Percentiles rank a stretch among this genome's conserved stretches.
phyloP scores from a whole-genome alignment of 2,329 filamentous ascomycete species.

The Neonectria neomacrospora region DNA sequence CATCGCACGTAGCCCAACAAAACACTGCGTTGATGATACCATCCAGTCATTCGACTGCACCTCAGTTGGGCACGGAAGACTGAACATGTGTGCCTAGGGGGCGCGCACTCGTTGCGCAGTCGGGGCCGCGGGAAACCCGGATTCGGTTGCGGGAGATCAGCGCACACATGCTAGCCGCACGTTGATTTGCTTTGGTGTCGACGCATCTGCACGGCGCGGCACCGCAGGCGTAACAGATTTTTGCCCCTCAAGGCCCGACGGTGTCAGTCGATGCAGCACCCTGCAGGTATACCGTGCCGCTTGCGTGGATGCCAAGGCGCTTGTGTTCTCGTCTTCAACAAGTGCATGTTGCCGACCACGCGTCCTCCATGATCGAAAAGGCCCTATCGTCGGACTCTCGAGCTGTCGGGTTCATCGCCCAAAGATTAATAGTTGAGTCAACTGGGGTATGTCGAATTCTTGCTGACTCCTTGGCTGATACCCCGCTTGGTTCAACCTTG shows the following conservation, averaged over 20 bases:
- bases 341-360: slow-evolving; percentile 4
- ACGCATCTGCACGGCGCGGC: slow-evolving; percentile 37
- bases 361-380: slow-evolving; percentile 10
- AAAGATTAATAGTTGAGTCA: slow-evolving; percentile 25
- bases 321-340: slow-evolving; percentile 1
- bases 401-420: slow-evolving; percentile 19
- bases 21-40: slow-evolving; percentile 7
- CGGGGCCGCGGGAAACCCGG: slow-evolving; percentile 33
- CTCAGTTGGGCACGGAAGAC: slow-evolving; percentile 24
- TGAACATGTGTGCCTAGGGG: slow-evolving; percentile 13
- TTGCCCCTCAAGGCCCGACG: slow-evolving; percentile 32
- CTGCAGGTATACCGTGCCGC: slow-evolving; percentile 24
- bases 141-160: slow-evolving; percentile 43
- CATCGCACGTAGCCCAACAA: neutral
- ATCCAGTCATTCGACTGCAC: slow-evolving; percentile 26
- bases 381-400: slow-evolving; percentile 1
- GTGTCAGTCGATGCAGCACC: slow-evolving; percentile 23
- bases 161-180: slow-evolving; percentile 26
- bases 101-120: slow-evolving; percentile 23
- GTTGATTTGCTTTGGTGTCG: slow-evolving; percentile 38
- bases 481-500: slow-evolving; percentile 36
- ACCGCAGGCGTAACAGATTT: slow-evolving; percentile 33
- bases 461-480: slow-evolving; percentile 27
- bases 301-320: slow-evolving; percentile 17
- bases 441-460: slow-evolving; percentile 23